phyloP scores from a whole-genome alignment of 768 basidiomycete species.

The Lactarius evosmus region DNA sequence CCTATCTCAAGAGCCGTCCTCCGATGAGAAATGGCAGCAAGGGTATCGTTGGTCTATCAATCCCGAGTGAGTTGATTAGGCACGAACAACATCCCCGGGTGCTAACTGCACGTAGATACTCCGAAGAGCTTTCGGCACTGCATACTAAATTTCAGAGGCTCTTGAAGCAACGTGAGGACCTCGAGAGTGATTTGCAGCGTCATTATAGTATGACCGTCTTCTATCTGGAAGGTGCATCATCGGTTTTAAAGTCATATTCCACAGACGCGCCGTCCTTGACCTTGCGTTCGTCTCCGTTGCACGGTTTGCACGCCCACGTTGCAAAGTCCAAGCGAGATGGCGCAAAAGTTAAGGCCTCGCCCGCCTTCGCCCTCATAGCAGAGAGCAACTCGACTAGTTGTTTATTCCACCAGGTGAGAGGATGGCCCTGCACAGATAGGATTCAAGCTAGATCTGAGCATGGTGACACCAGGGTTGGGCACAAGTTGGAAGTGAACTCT shows the following conservation, averaged over 20 bases:
- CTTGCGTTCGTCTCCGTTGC: slow-evolving; percentile 60
- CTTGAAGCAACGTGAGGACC: slow-evolving; percentile 43
- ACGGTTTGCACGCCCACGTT: slow-evolving; percentile 76
- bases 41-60: slow-evolving; percentile 56
- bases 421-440: background rate
- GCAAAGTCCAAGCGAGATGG: slow-evolving; percentile 62
- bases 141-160: slow-evolving; percentile 49
- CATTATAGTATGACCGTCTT: slow-evolving; percentile 46
- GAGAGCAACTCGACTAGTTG: slow-evolving; percentile 63
- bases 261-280: slow-evolving; percentile 71
- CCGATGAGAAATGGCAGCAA: slow-evolving; percentile 33
- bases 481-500: slow-evolving; percentile 63
- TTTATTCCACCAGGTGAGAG: slow-evolving; percentile 61
- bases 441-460: slow-evolving; percentile 7
- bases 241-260: background rate
- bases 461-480: slow-evolving; percentile 60
- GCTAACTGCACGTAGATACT: slow-evolving; percentile 48
- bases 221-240: background rate
- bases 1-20: slow-evolving; percentile 22
- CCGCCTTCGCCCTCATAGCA: slow-evolving; percentile 55
- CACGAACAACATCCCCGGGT: background rate
- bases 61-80: slow-evolving; percentile 49
- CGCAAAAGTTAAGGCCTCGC: slow-evolving; percentile 43
- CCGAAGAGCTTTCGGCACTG: slow-evolving; percentile 47
- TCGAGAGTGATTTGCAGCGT: slow-evolving; percentile 54